Percentiles rank a stretch among this genome's conserved stretches.
Evolutionary conservation across 2,329 filamentous ascomycete genomes (phyloP).

Genomic region (Helotiales sp.): DNA sequence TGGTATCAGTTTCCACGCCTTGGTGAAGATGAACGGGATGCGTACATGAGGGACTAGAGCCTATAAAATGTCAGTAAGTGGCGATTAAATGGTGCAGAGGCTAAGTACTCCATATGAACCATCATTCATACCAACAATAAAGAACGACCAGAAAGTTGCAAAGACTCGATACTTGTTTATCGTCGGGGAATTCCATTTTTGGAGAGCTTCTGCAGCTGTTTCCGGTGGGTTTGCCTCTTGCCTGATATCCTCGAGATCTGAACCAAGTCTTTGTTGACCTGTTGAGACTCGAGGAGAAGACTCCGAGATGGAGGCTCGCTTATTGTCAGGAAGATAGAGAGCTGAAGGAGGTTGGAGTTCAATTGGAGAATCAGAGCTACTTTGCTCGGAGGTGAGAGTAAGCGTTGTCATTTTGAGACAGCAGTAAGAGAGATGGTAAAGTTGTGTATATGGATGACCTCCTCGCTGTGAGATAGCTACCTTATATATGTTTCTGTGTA

Average conservation of each 20-base stretch:
- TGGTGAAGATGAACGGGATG: not conserved
- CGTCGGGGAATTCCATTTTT: conserved; percentile 64
- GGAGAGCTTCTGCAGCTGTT: conserved; percentile 34
- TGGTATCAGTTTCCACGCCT: not conserved
- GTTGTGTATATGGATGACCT: not conserved
- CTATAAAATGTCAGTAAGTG: conserved; percentile 37
- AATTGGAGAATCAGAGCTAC: not conserved
- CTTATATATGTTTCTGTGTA: not conserved
- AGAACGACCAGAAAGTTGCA: conserved; percentile 60
- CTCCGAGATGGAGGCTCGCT: not conserved
- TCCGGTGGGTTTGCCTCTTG: conserved; percentile 8
- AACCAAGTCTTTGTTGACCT: not conserved
- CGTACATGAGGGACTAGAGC: conserved; percentile 46
- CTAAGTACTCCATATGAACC: conserved; percentile 59
- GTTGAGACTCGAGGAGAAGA: not conserved
- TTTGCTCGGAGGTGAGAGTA: not conserved
- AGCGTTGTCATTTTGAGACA: not conserved
- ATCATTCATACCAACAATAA: conserved; percentile 70
- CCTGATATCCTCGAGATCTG: conserved; percentile 15
- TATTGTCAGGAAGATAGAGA: not conserved
- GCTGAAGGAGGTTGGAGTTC: not conserved
- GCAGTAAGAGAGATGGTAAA: not conserved
- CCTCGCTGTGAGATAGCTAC: not conserved
- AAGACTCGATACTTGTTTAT: conserved; percentile 59
- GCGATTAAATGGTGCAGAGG: conserved; percentile 4